Evolutionary conservation across 2,329 filamentous ascomycete species (phyloP).

Genomic region (Microdochium bolleyi): DNA sequence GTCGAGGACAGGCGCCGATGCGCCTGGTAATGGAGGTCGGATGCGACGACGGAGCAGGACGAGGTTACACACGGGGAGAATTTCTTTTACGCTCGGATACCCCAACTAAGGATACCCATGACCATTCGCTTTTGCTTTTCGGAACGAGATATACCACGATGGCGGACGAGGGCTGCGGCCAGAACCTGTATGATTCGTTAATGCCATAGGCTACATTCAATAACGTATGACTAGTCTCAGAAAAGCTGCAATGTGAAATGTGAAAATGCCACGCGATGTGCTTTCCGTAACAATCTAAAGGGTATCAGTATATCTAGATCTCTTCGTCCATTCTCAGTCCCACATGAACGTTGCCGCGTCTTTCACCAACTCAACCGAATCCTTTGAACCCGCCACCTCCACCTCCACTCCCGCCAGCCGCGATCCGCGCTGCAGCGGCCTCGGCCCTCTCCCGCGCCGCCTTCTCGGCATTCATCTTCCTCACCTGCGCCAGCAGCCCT

Average conservation of each 20-base stretch:
- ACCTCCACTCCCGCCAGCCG: constrained; percentile 6
- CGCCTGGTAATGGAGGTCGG: background rate
- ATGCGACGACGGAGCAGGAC: background rate
- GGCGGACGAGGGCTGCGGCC: background rate
- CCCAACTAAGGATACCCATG: constrained; percentile 20
- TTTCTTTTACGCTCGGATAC: constrained; percentile 8
- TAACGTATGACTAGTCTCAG: no score
- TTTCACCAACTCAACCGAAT: constrained; percentile 31
- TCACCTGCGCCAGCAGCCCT: constrained; percentile 56
- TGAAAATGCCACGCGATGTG: no score
- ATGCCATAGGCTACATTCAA: no score
- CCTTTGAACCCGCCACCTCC: constrained; percentile 43
- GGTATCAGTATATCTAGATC: no score
- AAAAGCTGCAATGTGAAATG: no score
- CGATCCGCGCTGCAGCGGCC: background rate
- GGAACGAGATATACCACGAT: background rate
- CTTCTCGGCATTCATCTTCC: constrained; percentile 44
- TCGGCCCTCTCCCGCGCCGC: constrained; percentile 21
- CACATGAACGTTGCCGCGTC: background rate
- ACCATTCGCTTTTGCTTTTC: constrained; percentile 14
- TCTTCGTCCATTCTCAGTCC: no score
- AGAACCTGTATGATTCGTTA: background rate
- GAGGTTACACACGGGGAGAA: background rate
- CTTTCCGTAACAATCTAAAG: no score
- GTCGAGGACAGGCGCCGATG: background rate